phyloP scores from a whole-genome alignment of 2,329 filamentous ascomycete species.

The Sporothrix sp. region DNA sequence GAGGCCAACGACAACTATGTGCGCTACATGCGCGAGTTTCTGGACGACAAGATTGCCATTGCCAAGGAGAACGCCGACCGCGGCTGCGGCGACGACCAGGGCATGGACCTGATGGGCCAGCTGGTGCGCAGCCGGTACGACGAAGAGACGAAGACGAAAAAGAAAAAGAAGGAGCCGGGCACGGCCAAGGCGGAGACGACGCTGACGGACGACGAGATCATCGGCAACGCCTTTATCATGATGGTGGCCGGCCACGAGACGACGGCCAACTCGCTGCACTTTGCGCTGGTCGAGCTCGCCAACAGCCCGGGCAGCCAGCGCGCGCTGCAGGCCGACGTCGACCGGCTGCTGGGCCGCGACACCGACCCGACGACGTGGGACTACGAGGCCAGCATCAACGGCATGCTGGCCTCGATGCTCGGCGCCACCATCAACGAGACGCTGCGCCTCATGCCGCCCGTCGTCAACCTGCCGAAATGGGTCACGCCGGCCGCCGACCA shows the following conservation, averaged over 20 bases:
- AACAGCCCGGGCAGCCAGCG: constrained; percentile 54
- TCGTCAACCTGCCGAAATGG: constrained; percentile 62
- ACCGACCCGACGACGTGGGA: constrained; percentile 54
- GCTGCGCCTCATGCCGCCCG: constrained; percentile 61
- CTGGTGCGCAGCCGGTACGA: constrained; percentile 36
- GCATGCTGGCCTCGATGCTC: constrained; percentile 57
- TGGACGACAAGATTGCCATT: constrained; percentile 48
- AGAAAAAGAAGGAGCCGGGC: constrained; percentile 3
- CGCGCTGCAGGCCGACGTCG: constrained; percentile 58
- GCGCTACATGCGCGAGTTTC: constrained; percentile 60
- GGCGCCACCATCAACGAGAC: constrained; percentile 72
- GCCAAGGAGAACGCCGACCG: constrained; percentile 19
- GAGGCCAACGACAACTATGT: constrained; percentile 53
- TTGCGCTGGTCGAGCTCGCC: constrained; percentile 58
- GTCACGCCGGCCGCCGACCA: constrained; percentile 42
- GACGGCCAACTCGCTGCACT: constrained; percentile 66
- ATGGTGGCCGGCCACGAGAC: constrained; percentile 72
- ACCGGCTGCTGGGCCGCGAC: constrained; percentile 48
- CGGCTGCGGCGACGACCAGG: constrained; percentile 36
- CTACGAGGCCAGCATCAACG: constrained; percentile 57
- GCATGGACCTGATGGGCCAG: constrained; percentile 43
- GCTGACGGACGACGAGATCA: constrained; percentile 54
- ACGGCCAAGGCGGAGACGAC: constrained; percentile 14
- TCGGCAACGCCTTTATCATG: constrained; percentile 62
- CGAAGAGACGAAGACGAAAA: constrained; percentile 19